Percentiles rank a stretch among this genome's conserved stretches.
Conservation (phyloP, 2,329 filamentous ascomycete species). For the Aureobasidium leucospermi region DNA sequence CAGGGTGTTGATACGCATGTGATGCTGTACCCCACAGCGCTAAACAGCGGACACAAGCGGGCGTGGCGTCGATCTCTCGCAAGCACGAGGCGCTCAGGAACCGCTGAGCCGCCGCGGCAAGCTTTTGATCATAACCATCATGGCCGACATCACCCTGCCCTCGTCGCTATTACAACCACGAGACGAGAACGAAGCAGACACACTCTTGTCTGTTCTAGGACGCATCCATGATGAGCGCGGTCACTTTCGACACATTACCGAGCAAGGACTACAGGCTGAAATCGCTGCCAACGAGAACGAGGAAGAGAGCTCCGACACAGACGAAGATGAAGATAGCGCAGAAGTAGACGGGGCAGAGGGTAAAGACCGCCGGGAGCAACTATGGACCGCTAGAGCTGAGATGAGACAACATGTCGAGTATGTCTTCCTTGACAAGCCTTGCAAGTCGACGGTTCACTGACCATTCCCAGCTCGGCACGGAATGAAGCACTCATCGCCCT, state of each 20-base stretch:
- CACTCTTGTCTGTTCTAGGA: constrained; percentile 65
- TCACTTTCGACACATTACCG: constrained; percentile 73
- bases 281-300: constrained; percentile 42
- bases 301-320: constrained; percentile 33
- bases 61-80: background rate
- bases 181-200: constrained; percentile 48
- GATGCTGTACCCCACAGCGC: constrained; percentile 10
- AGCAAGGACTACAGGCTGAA: constrained; percentile 63
- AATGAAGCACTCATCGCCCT: constrained; percentile 62
- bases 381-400: constrained; percentile 32
- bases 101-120: constrained; percentile 1
- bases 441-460: background rate
- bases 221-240: constrained; percentile 74
- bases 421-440: constrained; percentile 4
- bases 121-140: constrained; percentile 3
- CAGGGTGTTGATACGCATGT: constrained; percentile 1
- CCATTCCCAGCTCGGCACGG: constrained; percentile 35
- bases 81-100: constrained; percentile 11
- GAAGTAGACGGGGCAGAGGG: background rate
- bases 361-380: constrained; percentile 32
- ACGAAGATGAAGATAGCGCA: constrained; percentile 30
- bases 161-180: constrained; percentile 51
- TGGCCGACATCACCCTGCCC: constrained; percentile 14
- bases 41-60: constrained; percentile 4
- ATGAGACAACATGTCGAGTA: constrained; percentile 37